A percentile compares a stretch with the other conserved stretches of the same genome.
phyloP scores from a whole-genome alignment of 495 filamentous ascomycete species.

The Tuber aestivum region DNA sequence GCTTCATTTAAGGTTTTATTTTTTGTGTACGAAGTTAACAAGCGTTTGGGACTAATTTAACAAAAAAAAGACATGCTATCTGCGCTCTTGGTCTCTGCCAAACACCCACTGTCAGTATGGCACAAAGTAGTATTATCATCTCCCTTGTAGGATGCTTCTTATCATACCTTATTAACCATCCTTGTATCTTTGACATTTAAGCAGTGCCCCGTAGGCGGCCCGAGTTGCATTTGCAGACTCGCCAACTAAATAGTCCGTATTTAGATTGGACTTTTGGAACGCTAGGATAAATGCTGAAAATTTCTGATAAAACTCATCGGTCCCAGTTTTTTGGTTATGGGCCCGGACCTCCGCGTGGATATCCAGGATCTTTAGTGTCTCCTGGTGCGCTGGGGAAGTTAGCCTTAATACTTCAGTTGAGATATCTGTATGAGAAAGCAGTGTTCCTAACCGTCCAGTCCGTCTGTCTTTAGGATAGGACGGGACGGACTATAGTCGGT shows the following conservation, averaged over 20 bases:
- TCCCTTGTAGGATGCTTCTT: too few relatives aligned
- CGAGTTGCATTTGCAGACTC: not conserved
- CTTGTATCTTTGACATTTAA: not conserved
- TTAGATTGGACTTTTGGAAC: not conserved
- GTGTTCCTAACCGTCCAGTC: too few relatives aligned
- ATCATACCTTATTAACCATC: not conserved
- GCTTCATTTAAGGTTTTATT: too few relatives aligned
- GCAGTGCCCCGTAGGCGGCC: not conserved
- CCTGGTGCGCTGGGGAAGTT: not conserved
- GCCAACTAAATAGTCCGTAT: not conserved
- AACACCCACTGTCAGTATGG: too few relatives aligned
- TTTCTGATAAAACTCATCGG: not conserved
- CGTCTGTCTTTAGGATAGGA: too few relatives aligned
- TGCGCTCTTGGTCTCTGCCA: too few relatives aligned
- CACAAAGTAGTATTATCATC: too few relatives aligned
- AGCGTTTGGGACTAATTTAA: too few relatives aligned
- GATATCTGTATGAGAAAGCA: not conserved
- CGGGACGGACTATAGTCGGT: too few relatives aligned
- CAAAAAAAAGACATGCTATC: too few relatives aligned
- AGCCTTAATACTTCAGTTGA: not conserved
- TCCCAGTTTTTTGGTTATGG: not conserved
- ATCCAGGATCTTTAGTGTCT: not conserved
- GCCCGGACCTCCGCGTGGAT: not conserved
- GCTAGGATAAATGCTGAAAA: not conserved
- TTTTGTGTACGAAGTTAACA: too few relatives aligned